These are phyloP conservation scores for Colletotrichum tropicicola DNA, from an alignment of 2,329 filamentous ascomycete species.

Conservation along the genomic window DNA sequence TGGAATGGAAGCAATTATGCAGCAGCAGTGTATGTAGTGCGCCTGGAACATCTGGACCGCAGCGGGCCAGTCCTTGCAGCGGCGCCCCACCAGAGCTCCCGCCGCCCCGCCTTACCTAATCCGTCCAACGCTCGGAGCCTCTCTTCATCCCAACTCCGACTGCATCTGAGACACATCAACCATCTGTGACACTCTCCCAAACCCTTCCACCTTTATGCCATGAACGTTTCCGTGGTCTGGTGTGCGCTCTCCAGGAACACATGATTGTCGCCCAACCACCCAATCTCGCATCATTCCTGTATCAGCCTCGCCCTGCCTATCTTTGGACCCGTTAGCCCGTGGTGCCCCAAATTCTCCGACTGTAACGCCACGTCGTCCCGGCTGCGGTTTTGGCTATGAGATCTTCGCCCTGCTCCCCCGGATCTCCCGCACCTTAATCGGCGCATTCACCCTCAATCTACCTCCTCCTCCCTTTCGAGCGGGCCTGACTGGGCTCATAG, in stretches of 20 bases:
- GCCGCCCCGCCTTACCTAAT: constrained; percentile 18
- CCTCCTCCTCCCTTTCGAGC: background rate
- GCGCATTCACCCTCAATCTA: constrained; percentile 6
- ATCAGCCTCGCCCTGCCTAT: constrained; percentile 16
- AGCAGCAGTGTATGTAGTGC: no score
- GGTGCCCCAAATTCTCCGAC: constrained; percentile 24
- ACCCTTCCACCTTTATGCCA: constrained; percentile 24
- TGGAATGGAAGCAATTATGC: constrained; percentile 6
- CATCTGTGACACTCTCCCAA: constrained; percentile 28
- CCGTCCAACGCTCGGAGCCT: constrained; percentile 25
- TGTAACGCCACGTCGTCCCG: constrained; percentile 11
- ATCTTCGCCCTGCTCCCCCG: constrained; percentile 22
- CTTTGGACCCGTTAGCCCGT: background rate
- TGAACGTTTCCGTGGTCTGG: constrained; percentile 10
- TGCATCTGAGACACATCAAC: constrained; percentile 25
- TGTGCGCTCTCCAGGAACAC: background rate
- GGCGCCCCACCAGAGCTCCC: background rate
- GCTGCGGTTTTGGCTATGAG: constrained; percentile 27
- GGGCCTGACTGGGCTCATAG: background rate
- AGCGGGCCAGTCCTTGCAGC: background rate
- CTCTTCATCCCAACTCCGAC: constrained; percentile 26
- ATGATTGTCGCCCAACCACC: constrained; percentile 3
- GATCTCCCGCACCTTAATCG: constrained; percentile 21
- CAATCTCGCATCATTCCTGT: constrained; percentile 25
- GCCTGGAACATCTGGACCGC: background rate